Evolutionary conservation across 352 stramenopile genomes (phyloP).

Genomic region (Pythium utonaiense): DNA sequence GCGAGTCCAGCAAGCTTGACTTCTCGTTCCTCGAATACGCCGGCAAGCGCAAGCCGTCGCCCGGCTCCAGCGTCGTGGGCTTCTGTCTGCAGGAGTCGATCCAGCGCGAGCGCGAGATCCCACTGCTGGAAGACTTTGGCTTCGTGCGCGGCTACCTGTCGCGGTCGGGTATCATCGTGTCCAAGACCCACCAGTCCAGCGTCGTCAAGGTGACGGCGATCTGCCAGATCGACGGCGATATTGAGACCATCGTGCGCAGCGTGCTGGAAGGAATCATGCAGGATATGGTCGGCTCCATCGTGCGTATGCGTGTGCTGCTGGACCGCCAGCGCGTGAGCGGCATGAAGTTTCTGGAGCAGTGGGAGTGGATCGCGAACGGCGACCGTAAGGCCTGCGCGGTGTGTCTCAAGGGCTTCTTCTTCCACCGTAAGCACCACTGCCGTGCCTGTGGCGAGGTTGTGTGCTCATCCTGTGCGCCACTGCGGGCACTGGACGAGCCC

Average conservation of each 20-base stretch:
- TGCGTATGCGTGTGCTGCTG: constrained; percentile 43
- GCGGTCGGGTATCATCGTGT: constrained; percentile 63
- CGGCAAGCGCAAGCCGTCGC: constrained; percentile 44
- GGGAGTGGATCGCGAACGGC: constrained; percentile 71
- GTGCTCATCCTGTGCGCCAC: constrained; percentile 56
- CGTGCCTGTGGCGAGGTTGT: constrained; percentile 69
- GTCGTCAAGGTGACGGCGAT: constrained; percentile 62
- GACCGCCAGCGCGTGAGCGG: constrained; percentile 64
- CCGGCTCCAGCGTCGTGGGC: constrained; percentile 55
- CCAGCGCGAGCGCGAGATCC: constrained; percentile 53
- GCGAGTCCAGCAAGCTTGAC: constrained; percentile 47
- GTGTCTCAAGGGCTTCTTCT: constrained; percentile 69
- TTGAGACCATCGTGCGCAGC: constrained; percentile 37
- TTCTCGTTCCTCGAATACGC: constrained; percentile 79
- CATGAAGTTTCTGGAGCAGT: constrained; percentile 72
- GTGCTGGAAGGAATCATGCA: constrained; percentile 66
- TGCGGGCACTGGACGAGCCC: constrained; percentile 60
- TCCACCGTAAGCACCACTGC: constrained; percentile 72
- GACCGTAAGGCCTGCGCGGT: constrained; percentile 71
- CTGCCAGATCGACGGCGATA: constrained; percentile 66
- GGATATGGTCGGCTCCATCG: constrained; percentile 42
- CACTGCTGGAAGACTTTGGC: constrained; percentile 55
- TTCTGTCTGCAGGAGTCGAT: constrained; percentile 78
- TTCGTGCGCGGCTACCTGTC: constrained; percentile 51
- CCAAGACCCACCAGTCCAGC: constrained; percentile 54